These are phyloP conservation scores for Claviceps quebecensis DNA, from an alignment of 2,329 filamentous ascomycete species.

Conservation along the genomic window DNA sequence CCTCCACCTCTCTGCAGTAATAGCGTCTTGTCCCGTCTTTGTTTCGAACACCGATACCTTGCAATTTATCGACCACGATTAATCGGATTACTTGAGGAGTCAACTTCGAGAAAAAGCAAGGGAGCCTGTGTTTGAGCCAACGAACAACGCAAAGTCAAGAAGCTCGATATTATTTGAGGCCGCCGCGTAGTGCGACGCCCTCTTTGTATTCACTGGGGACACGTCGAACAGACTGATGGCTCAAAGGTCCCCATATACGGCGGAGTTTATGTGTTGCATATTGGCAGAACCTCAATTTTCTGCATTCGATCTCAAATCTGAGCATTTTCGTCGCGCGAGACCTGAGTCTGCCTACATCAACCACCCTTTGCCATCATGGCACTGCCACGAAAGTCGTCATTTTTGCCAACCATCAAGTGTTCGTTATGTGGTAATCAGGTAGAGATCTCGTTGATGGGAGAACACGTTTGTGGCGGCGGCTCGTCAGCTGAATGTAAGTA, in stretches of 20 bases:
- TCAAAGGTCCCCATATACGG: background rate
- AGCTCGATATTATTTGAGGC: background rate
- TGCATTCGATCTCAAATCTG: background rate
- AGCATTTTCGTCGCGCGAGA: background rate
- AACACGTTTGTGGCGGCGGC: slow-evolving; percentile 54
- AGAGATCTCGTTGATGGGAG: slow-evolving; percentile 73
- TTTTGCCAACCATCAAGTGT: slow-evolving; percentile 78
- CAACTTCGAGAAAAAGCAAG: too few species aligned
- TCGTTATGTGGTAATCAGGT: slow-evolving; percentile 66
- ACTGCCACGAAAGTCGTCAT: slow-evolving; percentile 46
- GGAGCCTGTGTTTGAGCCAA: too few species aligned
- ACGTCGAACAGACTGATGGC: background rate
- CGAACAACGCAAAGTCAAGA: too few species aligned
- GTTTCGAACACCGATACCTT: too few species aligned
- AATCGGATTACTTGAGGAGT: too few species aligned
- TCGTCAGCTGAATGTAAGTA: slow-evolving; percentile 33
- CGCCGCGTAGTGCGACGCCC: background rate
- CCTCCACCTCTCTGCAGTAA: too few species aligned
- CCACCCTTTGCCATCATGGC: slow-evolving; percentile 23
- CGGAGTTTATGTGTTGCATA: background rate
- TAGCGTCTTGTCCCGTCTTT: too few species aligned
- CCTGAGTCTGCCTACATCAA: background rate
- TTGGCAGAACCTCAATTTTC: background rate
- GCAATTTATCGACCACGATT: too few species aligned
- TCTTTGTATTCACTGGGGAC: background rate